Evolutionary conservation across 108 stramenopile species (phyloP), one percentile per base, ranked within the genome.

Genomic region (Epithemia pelagica): DNA sequence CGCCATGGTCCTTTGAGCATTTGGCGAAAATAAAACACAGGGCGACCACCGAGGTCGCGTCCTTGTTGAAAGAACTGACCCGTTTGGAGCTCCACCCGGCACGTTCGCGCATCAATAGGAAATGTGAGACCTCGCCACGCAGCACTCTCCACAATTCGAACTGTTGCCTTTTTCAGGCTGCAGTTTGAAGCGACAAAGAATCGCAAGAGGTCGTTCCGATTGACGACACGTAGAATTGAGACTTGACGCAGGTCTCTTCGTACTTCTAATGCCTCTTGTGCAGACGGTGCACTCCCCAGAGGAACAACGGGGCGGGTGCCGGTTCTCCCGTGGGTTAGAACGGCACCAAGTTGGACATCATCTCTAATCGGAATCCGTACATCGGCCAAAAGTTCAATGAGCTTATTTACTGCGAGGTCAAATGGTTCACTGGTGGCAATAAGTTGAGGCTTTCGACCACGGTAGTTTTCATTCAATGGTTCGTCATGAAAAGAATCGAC

Each of bases 61-160:
- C 90, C 90, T 64, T 84, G 78, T 0, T 91, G 87, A 53, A 91
- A 87, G 65, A 84, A 82, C 73, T 91, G 90, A 0, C 77, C 81
- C 27, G 61, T 82, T 64, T 77, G 76, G 20, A 91, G 60, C 57
- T 91, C 90, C 33, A 91, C 71, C 46, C 77, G 74, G 55, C 87
- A 88, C 18, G 54, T 54, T 51, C 75, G 52, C 21, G 31, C 68
- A 57, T 91, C 80, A 29, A 91, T 74, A 1, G 90, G 90, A 67
- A 91, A 91, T 1, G 83, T 83, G 0, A 62, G 19, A 28, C 79
- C 82, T 25, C 83, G 59, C 86, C 86, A 91, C 15, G 81, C 74
- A 15, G 78, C 69, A 2, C 77, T 78, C 68, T 91, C 72, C n/a
- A 83, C 75, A 10, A 87, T 73, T 27, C 84, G 58, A 23, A 74